phyloP scores from a whole-genome alignment of 495 filamentous ascomycete species.

The Neurospora sp. region DNA sequence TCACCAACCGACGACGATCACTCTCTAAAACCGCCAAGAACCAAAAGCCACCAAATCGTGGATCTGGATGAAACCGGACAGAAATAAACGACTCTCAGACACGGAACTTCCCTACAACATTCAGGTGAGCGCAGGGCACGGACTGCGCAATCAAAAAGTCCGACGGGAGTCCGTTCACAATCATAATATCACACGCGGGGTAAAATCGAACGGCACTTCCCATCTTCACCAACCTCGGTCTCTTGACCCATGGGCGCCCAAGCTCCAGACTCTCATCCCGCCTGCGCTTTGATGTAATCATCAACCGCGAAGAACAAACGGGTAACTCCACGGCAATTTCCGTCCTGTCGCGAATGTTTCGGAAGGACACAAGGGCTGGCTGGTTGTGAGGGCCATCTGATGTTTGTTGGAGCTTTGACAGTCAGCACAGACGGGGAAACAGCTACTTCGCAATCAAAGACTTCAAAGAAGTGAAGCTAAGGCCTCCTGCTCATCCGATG shows the following conservation, averaged over 20 bases:
- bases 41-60: not conserved
- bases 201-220: not conserved
- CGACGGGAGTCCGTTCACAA: not conserved
- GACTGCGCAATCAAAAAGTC: not conserved
- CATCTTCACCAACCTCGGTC: not conserved
- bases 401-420: not conserved
- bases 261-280: not conserved
- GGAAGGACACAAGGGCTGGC: not conserved
- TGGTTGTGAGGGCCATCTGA: not conserved
- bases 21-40: not conserved
- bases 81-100: not conserved
- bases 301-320: not conserved
- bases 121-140: not conserved
- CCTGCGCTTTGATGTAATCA: not conserved
- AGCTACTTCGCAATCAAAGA: not conserved
- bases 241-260: not conserved
- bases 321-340: not conserved
- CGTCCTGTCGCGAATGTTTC: not conserved
- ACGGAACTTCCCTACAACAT: not conserved
- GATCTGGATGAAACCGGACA: not conserved
- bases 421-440: not conserved
- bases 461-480: not conserved
- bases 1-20: not conserved
- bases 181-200: not conserved
- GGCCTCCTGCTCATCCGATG: not conserved